Percentiles rank a stretch among this genome's conserved stretches.
These are phyloP conservation scores for Suhomyces bokatorum DNA, from an alignment of 1,139 yeast species.

Conservation along the genomic window DNA sequence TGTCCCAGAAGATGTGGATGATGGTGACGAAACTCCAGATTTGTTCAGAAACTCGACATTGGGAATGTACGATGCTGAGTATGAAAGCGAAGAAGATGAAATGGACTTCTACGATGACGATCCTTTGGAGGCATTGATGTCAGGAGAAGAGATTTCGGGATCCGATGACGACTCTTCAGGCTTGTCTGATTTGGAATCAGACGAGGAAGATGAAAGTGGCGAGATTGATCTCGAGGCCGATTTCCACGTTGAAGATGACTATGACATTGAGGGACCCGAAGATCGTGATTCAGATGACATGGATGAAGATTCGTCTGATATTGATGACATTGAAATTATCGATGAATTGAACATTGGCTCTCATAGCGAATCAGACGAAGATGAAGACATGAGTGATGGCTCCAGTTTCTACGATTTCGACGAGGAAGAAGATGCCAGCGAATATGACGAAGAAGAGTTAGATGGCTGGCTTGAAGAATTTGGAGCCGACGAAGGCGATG, in stretches of 20 bases:
- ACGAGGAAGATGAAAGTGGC: conserved; percentile 21
- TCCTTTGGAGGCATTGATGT: conserved; percentile 38
- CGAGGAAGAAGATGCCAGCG: conserved; percentile 28
- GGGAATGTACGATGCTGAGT: conserved; percentile 90
- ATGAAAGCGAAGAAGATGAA: conserved; percentile 57
- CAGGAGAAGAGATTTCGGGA: conserved; percentile 34
- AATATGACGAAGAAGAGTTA: conserved; percentile 42
- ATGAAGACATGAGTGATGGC: conserved; percentile 26
- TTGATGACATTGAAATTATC: conserved; percentile 36
- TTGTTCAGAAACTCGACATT: conserved; percentile 83
- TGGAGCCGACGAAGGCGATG: conserved; percentile 23
- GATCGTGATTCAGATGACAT: conserved; percentile 5
- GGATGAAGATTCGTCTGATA: conserved; percentile 23
- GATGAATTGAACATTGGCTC: conserved; percentile 42
- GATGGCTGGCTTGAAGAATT: conserved; percentile 50
- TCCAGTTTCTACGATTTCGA: conserved; percentile 36
- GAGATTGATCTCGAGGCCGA: conserved; percentile 30
- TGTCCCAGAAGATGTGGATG: conserved; percentile 54
- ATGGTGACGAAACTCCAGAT: conserved; percentile 78
- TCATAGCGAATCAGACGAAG: conserved; percentile 22
- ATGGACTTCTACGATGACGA: conserved; percentile 31
- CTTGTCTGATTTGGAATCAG: conserved; percentile 29
- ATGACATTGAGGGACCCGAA: conserved; percentile 22
- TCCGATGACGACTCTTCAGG: conserved; percentile 26
- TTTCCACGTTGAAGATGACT: conserved; percentile 3